Evolutionary conservation across 176 grass and related monocot genomes (phyloP).

Genomic region (Olyra latifolia): DNA sequence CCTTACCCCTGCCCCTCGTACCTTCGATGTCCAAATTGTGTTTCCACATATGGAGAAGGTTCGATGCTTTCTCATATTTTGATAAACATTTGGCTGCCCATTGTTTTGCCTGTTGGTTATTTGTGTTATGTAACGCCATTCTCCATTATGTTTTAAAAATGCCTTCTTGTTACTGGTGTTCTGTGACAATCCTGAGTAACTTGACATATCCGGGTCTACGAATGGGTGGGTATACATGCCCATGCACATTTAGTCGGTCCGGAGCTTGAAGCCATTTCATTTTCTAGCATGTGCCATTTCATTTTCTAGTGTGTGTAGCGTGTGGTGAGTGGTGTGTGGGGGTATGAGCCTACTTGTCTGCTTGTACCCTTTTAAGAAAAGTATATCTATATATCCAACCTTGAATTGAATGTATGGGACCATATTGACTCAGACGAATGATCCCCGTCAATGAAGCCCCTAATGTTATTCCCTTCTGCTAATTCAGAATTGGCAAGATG

Average conservation of each 20-base stretch:
- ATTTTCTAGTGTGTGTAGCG: too few relatives aligned
- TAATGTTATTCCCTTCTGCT: neutral
- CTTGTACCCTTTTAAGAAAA: too few relatives aligned
- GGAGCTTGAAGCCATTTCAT: too few relatives aligned
- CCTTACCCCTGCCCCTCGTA: neutral
- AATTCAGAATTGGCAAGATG: neutral
- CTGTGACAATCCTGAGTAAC: neutral
- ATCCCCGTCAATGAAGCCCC: neutral
- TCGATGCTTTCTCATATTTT: neutral
- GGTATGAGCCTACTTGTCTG: too few relatives aligned
- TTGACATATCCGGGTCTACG: too few relatives aligned
- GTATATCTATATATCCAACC: neutral
- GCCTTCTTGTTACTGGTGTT: neutral
- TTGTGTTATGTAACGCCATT: neutral
- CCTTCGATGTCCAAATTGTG: neutral
- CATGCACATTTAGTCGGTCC: too few relatives aligned
- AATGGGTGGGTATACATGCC: too few relatives aligned
- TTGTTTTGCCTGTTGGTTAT: neutral
- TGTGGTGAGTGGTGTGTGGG: too few relatives aligned
- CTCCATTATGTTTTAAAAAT: neutral
- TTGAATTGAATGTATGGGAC: too few relatives aligned
- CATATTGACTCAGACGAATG: neutral
- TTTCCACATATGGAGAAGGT: neutral
- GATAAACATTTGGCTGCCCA: neutral
- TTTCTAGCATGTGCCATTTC: too few relatives aligned